Evolutionary conservation across 1,284 basidiomycete species (phyloP).

Genomic region (Cryptococcus sp.): DNA sequence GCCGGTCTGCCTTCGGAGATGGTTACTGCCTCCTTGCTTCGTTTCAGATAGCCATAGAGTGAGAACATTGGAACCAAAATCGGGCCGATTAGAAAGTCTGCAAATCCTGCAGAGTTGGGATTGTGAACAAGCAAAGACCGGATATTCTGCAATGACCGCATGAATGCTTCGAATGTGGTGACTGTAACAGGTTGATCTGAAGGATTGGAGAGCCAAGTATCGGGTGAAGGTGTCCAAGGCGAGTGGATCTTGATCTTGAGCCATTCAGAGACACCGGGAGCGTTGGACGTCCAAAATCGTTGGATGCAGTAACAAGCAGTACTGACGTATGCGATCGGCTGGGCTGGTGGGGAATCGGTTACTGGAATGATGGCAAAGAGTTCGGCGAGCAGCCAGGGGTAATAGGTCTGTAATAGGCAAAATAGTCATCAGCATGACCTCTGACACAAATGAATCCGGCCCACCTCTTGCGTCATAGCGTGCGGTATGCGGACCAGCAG

Average conservation of each 20-base stretch:
- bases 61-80: slow-evolving; percentile 69
- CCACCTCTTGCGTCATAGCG: slow-evolving; percentile 26
- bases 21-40: neutral
- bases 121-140: slow-evolving; percentile 57
- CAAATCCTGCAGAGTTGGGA: slow-evolving; percentile 71
- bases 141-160: slow-evolving; percentile 17
- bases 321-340: slow-evolving; percentile 30
- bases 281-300: slow-evolving; percentile 27
- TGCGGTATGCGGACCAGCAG: slow-evolving; percentile 36
- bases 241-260: slow-evolving; percentile 54
- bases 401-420: slow-evolving; percentile 27
- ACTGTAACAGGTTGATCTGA: slow-evolving; percentile 7
- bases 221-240: slow-evolving; percentile 31
- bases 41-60: slow-evolving; percentile 59
- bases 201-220: neutral
- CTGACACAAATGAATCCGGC: neutral
- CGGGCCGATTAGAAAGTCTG: slow-evolving; percentile 66
- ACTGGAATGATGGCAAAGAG: slow-evolving; percentile 29
- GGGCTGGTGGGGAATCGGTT: slow-evolving; percentile 12
- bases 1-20: neutral
- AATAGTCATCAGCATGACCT: neutral
- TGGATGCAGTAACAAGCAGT: slow-evolving; percentile 37
- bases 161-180: slow-evolving; percentile 10
- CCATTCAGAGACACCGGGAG: slow-evolving; percentile 43
- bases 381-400: slow-evolving; percentile 27